Evolutionary conservation across 441 rosid genomes (phyloP), one percentile per base, ranked within the genome.

Genomic region (Croton laevigatus): DNA sequence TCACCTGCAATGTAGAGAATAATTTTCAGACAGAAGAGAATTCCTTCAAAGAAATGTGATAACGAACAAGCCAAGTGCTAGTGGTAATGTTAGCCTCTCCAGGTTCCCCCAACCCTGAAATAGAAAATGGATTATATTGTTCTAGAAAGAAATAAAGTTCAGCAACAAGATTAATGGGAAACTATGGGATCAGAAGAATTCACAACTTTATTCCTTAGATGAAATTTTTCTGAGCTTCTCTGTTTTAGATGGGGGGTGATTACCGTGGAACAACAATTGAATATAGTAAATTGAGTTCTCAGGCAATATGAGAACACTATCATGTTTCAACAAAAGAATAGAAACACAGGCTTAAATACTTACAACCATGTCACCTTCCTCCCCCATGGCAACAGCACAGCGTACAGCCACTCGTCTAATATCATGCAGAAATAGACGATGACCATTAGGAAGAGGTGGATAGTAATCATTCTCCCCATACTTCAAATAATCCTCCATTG

Each of bases 321-420:
- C 52, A 8, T 60, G 48, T 62, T 65, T 13, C 54, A 0, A 71
- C 40, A 3, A 6, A 23, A 63, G 67, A 20, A 60, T 23, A 44
- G 55, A 23, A 34, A 48, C 54, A 70, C 9, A 75, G 69, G 69
- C 22, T 63, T 46, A n/a, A 76, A 72, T 68, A 88, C 98, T 91
- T 92, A 95, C 99, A 80, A 93, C 91, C 86, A 91, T 76, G 70
- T 93, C 98, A 10, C 97, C 98, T 87, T 96, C 98, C 88, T 96
- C 95, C 23, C 97, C 99, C 98, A 91, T 91, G 65, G 97, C 94
- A 75, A 91, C 90, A 52, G 97, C 98, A 74, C 88, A 85, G 59
- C 94, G 89, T 17, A 96, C 90, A 74, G 98, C 98, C 75, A 91
- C 96, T 66, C 88, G 88, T 76, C 99, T 89, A 46, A 88, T 69